Evolutionary conservation across 2,329 filamentous ascomycete species (phyloP).

Genomic region (Cercospora berteroae): DNA sequence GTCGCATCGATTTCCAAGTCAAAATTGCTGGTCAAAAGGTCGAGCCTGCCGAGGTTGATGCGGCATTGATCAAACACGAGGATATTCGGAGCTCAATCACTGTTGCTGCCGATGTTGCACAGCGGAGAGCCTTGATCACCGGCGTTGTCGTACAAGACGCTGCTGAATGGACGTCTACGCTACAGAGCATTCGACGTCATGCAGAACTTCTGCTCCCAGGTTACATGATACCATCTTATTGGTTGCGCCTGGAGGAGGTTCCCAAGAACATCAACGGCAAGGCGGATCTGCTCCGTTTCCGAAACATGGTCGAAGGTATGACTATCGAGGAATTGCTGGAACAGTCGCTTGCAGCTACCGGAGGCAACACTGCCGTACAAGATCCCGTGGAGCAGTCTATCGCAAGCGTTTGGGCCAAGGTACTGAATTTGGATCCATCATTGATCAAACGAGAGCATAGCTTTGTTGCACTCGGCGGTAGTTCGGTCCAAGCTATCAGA

Average conservation of each 20-base stretch:
- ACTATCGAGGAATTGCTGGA: neutral
- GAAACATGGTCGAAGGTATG: neutral
- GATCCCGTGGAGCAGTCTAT: neutral
- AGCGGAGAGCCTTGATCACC: neutral
- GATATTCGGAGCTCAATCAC: neutral
- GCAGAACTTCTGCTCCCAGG: neutral
- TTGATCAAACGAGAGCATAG: neutral
- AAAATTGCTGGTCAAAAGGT: slow-evolving; percentile 76
- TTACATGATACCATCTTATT: neutral
- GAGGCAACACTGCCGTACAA: neutral
- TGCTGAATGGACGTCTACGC: neutral
- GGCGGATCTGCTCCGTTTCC: neutral
- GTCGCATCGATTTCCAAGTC: slow-evolving; percentile 71
- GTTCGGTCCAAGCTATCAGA: neutral
- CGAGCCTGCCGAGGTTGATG: slow-evolving; percentile 70
- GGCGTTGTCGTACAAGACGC: neutral
- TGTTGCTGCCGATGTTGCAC: neutral
- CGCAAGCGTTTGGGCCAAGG: neutral
- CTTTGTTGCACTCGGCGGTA: neutral
- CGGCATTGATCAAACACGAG: slow-evolving; percentile 45
- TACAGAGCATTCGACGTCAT: neutral
- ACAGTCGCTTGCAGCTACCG: neutral
- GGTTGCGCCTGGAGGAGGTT: neutral
- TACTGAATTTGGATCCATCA: neutral
- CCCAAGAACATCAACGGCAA: neutral